Base-by-base conservation (phyloP, 257 asterid species). In the Solanum lycopersicoides region DNA sequence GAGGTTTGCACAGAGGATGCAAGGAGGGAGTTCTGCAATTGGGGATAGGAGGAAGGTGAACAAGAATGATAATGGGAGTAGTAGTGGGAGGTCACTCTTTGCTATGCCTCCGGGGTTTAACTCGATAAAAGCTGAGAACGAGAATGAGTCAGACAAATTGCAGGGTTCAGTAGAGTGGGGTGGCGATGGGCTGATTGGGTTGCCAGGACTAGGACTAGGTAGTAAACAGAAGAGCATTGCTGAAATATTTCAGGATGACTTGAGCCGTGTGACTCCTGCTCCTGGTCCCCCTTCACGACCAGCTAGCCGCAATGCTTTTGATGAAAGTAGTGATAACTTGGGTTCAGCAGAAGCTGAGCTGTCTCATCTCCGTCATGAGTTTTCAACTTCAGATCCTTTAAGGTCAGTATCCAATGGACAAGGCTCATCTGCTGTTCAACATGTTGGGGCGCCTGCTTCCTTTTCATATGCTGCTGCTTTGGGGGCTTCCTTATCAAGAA, bases 131-230 rank as follows among this genome's bases (percentile, higher is more conserved):
- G 93, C 87, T 68, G 98, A 93, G 88, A 72, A 30, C 69, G 96
- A 90, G 93, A 90, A 89, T 32, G 95, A 90, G 69, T 82, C 83
- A 37, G 96, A 93, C 32, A 90, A 90, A 71, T 88, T 92, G 87
- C 97, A 91, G 91, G 95, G 89, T 73, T 83, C 94, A 20, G 94
- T 89, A 76, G 99, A 95, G 77, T 96, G 98, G 99, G 98, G 94
- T 69, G 95, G 94, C n/a, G 98, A 95, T 92, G 99, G 99, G n/a
- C 98, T 96, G 86, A 96, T 95, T 91, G 99, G 98, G 23, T 92
- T 96, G 92, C 98, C 97, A 37, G 98, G 97, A 72, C 80, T 95
- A 89, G 98, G 96, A 42, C 87, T 94, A 77, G 97, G 96, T 74
- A 86, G 91, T 93, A 94, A 94, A 80, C 96, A 95, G 88, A 96